phyloP scores from a whole-genome alignment of 768 basidiomycete genomes.

The Mycena galericulata region DNA sequence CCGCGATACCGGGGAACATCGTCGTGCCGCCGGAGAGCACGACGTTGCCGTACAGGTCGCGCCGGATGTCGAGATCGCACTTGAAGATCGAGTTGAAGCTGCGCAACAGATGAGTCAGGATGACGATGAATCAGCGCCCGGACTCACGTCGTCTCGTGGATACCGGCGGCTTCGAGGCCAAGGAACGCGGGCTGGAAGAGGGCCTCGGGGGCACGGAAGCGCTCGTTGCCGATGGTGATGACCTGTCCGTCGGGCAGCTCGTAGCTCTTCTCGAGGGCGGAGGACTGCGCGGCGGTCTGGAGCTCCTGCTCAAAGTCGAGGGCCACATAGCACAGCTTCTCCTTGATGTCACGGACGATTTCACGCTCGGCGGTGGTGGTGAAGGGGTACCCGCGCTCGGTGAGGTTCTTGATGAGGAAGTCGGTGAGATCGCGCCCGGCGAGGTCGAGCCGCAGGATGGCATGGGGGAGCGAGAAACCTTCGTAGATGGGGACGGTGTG shows the following conservation, averaged over 20 bases:
- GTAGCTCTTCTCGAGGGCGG: slow-evolving; percentile 18
- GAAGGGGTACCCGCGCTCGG: slow-evolving; percentile 82
- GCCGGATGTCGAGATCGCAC: slow-evolving; percentile 7
- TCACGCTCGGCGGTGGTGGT: slow-evolving; percentile 79
- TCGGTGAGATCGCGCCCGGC: slow-evolving; percentile 74
- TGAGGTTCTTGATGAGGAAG: slow-evolving; percentile 67
- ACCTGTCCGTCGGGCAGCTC: slow-evolving; percentile 55
- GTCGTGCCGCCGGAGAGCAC: slow-evolving; percentile 17
- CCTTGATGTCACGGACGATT: slow-evolving; percentile 85
- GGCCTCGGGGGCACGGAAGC: slow-evolving; percentile 78
- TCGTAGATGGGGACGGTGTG: slow-evolving; percentile 82
- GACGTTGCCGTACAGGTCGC: not conserved
- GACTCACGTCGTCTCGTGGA: slow-evolving; percentile 9
- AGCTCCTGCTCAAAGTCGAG: slow-evolving; percentile 44
- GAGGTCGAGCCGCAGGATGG: slow-evolving; percentile 73
- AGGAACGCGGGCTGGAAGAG: slow-evolving; percentile 78
- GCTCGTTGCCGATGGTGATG: slow-evolving; percentile 80
- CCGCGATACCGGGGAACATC: slow-evolving; percentile 46
- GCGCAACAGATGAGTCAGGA: not conserved
- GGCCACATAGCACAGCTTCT: slow-evolving; percentile 74
- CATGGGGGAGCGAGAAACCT: slow-evolving; percentile 75
- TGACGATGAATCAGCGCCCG: too few relatives aligned
- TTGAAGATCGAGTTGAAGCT: slow-evolving; percentile 4
- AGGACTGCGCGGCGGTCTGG: slow-evolving; percentile 17
- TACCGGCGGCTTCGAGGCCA: slow-evolving; percentile 62